Percentiles rank a stretch among this genome's conserved stretches.
Evolutionary conservation across 805 yeast genomes (phyloP).

Genomic region (Lipomyces starkeyi): DNA sequence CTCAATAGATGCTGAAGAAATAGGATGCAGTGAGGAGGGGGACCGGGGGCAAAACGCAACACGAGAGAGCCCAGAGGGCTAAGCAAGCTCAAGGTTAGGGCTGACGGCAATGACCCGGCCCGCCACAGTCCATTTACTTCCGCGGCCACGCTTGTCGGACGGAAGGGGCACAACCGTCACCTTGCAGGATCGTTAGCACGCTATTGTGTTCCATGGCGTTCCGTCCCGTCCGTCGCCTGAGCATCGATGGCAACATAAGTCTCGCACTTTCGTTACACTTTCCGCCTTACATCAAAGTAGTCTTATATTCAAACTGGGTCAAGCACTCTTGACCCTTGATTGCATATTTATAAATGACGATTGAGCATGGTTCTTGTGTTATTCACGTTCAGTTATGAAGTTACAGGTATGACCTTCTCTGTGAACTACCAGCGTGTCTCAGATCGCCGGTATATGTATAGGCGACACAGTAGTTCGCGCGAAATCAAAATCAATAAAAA

Average conservation of each 20-base stretch:
- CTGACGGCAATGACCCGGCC: not conserved
- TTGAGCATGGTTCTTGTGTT: too few relatives aligned
- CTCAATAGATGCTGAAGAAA: not conserved
- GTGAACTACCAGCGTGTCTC: too few relatives aligned
- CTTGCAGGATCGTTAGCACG: constrained; percentile 1
- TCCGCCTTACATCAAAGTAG: too few relatives aligned
- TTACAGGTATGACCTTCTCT: too few relatives aligned
- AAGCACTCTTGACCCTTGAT: too few relatives aligned
- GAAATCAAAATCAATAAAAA: too few relatives aligned
- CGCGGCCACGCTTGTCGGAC: not conserved
- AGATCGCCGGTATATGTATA: too few relatives aligned
- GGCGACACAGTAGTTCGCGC: too few relatives aligned
- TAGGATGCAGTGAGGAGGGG: constrained; percentile 3
- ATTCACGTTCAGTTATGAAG: too few relatives aligned
- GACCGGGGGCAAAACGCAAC: constrained; percentile 6
- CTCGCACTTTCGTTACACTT: too few relatives aligned
- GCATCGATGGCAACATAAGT: not conserved
- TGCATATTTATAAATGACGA: too few relatives aligned
- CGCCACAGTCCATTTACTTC: not conserved
- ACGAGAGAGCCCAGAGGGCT: not conserved
- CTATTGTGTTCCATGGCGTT: constrained; percentile 19
- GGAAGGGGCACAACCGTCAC: constrained; percentile 18
- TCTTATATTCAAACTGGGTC: not conserved
- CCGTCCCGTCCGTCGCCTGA: not conserved
- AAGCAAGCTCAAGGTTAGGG: not conserved